Percentiles rank a stretch among this genome's conserved stretches.
phyloP scores from a whole-genome alignment of 371 early-diverging fungal genomes.

The Apophysomyces ossiformis region DNA sequence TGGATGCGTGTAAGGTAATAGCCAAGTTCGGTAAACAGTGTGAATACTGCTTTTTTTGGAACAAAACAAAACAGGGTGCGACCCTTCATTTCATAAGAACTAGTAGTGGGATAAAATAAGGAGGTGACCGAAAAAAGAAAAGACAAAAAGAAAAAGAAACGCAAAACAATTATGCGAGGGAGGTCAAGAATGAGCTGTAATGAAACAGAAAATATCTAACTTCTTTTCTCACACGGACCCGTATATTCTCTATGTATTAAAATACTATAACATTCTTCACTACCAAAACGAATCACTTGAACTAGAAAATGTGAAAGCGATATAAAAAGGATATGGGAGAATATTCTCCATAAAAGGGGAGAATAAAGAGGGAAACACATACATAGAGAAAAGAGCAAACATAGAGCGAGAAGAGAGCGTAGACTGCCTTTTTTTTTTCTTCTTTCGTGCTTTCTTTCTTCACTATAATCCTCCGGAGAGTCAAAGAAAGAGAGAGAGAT shows the following conservation, averaged over 20 bases:
- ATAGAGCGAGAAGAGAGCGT: too few relatives aligned
- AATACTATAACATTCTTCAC: conserved; percentile 3
- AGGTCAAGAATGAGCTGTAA: conserved; percentile 5
- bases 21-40: background rate
- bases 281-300: background rate
- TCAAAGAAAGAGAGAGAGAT: background rate
- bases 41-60: conserved; percentile 3
- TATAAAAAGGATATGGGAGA: background rate
- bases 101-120: conserved; percentile 11
- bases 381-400: too few relatives aligned
- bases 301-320: background rate
- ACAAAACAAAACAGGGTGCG: conserved; percentile 8
- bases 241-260: background rate
- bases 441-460: background rate
- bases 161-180: conserved; percentile 9
- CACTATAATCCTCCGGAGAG: background rate
- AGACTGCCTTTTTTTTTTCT: background rate
- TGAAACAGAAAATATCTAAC: conserved; percentile 11
- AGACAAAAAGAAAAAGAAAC: background rate
- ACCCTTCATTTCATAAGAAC: conserved; percentile 16
- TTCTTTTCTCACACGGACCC: background rate
- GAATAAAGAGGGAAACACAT: background rate
- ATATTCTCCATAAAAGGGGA: conserved; percentile 10
- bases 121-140: conserved; percentile 5
- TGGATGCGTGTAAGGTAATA: background rate